Evolutionary conservation across 768 basidiomycete genomes (phyloP).

Genomic region (Cystobasidium tubakii): DNA sequence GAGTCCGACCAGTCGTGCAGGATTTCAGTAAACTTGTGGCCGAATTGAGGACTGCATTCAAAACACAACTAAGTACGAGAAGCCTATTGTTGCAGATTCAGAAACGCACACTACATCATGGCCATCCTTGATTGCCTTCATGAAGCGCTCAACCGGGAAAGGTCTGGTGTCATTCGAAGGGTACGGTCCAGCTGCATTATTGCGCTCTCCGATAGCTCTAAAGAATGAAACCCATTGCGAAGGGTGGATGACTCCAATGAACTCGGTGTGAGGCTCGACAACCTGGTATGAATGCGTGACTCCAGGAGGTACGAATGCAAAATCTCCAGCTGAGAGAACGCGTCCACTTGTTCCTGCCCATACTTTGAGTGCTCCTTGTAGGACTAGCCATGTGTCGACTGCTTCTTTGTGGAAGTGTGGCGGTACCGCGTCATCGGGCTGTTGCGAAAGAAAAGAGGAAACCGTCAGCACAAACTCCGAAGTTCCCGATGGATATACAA

Average conservation of each 20-base stretch:
- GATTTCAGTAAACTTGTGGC: conserved; percentile 1
- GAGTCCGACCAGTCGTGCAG: conserved; percentile 22
- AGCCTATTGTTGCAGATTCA: no score
- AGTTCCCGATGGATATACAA: neutral
- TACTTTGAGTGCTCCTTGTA: conserved; percentile 9
- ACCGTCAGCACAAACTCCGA: neutral
- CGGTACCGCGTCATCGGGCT: conserved; percentile 19
- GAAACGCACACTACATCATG: conserved; percentile 29
- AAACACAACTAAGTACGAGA: no score
- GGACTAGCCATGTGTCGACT: conserved; percentile 25
- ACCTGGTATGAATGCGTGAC: conserved; percentile 30
- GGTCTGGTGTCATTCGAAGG: conserved; percentile 13
- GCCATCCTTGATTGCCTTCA: conserved; percentile 28
- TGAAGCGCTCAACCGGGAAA: conserved; percentile 17
- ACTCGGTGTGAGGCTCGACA: conserved; percentile 35
- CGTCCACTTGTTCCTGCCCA: conserved; percentile 24
- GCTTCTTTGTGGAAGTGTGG: conserved; percentile 18
- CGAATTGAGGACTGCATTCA: conserved; percentile 6
- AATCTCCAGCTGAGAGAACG: conserved; percentile 24
- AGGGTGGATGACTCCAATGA: conserved; percentile 34
- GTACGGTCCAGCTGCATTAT: conserved; percentile 14
- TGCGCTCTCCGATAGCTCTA: conserved; percentile 23
- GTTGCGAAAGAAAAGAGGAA: neutral
- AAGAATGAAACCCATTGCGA: conserved; percentile 34
- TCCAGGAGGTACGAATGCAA: conserved; percentile 26